Base-by-base conservation (phyloP, 257 asterid genomes). In the Cynanchum wilfordii region DNA sequence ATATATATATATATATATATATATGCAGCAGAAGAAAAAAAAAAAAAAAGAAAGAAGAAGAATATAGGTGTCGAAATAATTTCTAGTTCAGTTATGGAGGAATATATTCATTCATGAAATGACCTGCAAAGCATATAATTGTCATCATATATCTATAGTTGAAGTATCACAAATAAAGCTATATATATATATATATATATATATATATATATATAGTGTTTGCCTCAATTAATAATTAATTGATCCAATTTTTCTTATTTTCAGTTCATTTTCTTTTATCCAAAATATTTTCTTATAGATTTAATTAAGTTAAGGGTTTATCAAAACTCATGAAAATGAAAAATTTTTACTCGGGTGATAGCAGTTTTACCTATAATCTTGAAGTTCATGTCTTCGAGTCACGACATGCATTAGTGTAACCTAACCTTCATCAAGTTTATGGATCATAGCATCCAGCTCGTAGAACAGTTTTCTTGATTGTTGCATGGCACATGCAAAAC, bases 401-500 rank as follows among this genome's bases (percentile, higher is more conserved):
- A n/a, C n/a, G n/a, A n/a, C n/a, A n/a, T n/a, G n/a, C n/a, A n/a
- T n/a, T n/a, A n/a, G n/a, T 80, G 81, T 92, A 87, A 3, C 91
- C 90, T 2, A 90, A 80, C 77, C 85, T 82, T 89, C 84, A 57
- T 89, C 97, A 1, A 91, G 73, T 77, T 91, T 95, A 73, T 79
- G 78, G 71, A 91, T 71, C 86, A 91, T 70, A 19, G 90, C 97
- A 0, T 96, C 97, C 83, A 85, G 94, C 70, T 91, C 92, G 20
- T 89, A 84, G 75, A 89, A 91, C 10, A 91, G 79, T 66, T 91
- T 91, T 81, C 82, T 87, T 87, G 73, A 91, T 33, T 33, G 38
- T 87, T 24, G 96, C 90, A 74, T 91, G 97, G 80, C 97, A 91
- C 96, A 91, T 30, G 33, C 33, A 1, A 30, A 30, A 30, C 2